Evolutionary conservation across 106 monocot species (phyloP), one percentile per base, ranked within the genome.

Genomic region (Dioscorea dumetorum): DNA sequence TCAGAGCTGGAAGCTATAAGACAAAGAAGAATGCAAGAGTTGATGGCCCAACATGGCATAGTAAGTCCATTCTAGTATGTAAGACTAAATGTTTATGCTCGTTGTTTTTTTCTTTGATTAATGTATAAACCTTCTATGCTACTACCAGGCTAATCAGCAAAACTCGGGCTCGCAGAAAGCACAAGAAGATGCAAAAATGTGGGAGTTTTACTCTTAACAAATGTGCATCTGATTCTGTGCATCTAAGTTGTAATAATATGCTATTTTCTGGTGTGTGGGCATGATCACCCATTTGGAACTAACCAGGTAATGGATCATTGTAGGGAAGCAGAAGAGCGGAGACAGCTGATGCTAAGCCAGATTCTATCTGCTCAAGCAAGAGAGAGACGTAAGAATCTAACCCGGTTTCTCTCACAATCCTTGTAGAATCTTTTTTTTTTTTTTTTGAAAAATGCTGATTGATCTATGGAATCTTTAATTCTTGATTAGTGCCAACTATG

Each of bases 131-230:
- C 41, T 3, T 41, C 5, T 41, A 41, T 10, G 2, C 10, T 41
- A 3, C 5, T 8, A 6, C 41, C 41, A 41, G 41, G 5, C 41
- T 41, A 41, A 41, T 61, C 88, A 88, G 48, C 85, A 83, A 51
- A 91, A 86, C 70, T 50, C 75, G 58, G 88, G 66, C 60, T 88
- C 91, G 72, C 88, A 88, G 70, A 79, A 82, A 35, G 91, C 77
- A 50, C 95, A 91, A 74, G 95, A 95, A 78, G 91, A 95, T 70
- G 95, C 88, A 23, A 88, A 91, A 69, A 86, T 79, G 91, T 91
- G 66, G 33, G 24, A 35, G n/a, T 20, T 19, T 73, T 41, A 41
- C 41, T 41, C 10, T 41, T 41, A 41, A 41, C 41, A 41, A 41
- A 41, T 10, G 10, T 28, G 28, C 28, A 28, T 28, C n/a, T 28